Evolutionary conservation across 2,329 filamentous ascomycete species (phyloP).

Genomic region (Chaetoscypha palmicola): DNA sequence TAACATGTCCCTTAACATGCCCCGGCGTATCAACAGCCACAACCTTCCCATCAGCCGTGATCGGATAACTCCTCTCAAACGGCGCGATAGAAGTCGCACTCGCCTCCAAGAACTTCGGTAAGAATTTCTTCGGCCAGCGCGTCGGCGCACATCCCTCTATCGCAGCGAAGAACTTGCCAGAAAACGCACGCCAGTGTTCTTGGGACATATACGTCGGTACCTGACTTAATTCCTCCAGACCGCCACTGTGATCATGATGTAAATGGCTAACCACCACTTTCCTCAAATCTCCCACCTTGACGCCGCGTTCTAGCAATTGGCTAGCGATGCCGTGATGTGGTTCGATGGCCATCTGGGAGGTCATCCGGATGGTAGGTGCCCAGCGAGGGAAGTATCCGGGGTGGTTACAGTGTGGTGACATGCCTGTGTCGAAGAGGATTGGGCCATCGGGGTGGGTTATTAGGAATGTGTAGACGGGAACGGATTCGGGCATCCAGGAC

Average conservation of each 20-base stretch:
- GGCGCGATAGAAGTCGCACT: slow-evolving; percentile 26
- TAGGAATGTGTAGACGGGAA: slow-evolving; percentile 23
- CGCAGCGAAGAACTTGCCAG: slow-evolving; percentile 25
- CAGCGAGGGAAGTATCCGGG: slow-evolving; percentile 21
- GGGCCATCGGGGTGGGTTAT: slow-evolving; percentile 24
- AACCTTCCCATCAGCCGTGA: slow-evolving; percentile 29
- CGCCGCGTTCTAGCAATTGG: slow-evolving; percentile 19
- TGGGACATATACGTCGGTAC: slow-evolving; percentile 26
- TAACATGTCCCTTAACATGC: slow-evolving; percentile 32
- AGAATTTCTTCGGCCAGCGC: slow-evolving; percentile 30
- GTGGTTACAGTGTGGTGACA: slow-evolving; percentile 22
- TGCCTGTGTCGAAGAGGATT: slow-evolving; percentile 27
- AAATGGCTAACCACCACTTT: slow-evolving; percentile 28
- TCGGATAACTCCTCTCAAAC: slow-evolving; percentile 25
- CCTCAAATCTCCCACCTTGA: slow-evolving; percentile 21
- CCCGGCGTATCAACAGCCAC: slow-evolving; percentile 32
- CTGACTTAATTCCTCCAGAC: slow-evolving; percentile 18
- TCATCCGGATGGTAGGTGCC: slow-evolving; percentile 11
- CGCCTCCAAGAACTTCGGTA: slow-evolving; percentile 27
- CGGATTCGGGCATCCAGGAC: slow-evolving; percentile 6
- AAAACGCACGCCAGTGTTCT: slow-evolving; percentile 31
- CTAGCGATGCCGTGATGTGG: slow-evolving; percentile 9
- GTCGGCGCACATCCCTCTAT: slow-evolving; percentile 28
- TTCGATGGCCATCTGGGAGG: slow-evolving; percentile 7
- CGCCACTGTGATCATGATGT: slow-evolving; percentile 29